Percentiles rank a stretch among this genome's conserved stretches.
Evolutionary conservation across 2,329 filamentous ascomycete species (phyloP).

Genomic region (Fonsecaea nubica): DNA sequence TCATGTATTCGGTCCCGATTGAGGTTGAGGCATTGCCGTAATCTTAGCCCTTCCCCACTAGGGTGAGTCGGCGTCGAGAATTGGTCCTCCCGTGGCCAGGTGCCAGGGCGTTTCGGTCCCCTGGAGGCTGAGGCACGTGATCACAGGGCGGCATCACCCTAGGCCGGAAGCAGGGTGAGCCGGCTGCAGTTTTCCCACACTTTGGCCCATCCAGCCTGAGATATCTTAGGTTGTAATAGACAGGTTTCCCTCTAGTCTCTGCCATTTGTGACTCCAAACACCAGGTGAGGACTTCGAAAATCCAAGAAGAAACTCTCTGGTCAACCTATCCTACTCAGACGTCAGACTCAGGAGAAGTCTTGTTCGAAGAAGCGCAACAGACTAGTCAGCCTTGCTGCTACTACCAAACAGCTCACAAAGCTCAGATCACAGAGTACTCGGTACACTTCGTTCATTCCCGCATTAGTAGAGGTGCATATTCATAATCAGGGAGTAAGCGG

Average conservation of each 20-base stretch:
- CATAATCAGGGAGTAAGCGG: background rate
- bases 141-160: too few relatives aligned
- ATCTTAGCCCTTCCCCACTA: too few relatives aligned
- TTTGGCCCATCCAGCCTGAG: too few relatives aligned
- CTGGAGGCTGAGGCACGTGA: too few relatives aligned
- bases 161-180: too few relatives aligned
- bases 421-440: background rate
- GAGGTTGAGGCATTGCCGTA: constrained; percentile 42
- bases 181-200: too few relatives aligned
- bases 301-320: background rate
- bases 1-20: constrained; percentile 50
- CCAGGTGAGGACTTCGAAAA: background rate
- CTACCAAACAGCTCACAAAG: background rate
- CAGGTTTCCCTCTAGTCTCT: too few relatives aligned
- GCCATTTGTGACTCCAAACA: background rate
- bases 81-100: too few relatives aligned
- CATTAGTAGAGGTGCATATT: background rate
- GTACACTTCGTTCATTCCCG: background rate
- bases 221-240: too few relatives aligned
- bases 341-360: background rate
- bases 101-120: too few relatives aligned
- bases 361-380: background rate
- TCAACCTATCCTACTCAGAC: background rate
- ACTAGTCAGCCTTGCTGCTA: background rate
- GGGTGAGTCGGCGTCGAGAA: too few relatives aligned